Evolutionary conservation across 208 protist species (phyloP).

Genomic region (Tritrichomonas foetus): DNA sequence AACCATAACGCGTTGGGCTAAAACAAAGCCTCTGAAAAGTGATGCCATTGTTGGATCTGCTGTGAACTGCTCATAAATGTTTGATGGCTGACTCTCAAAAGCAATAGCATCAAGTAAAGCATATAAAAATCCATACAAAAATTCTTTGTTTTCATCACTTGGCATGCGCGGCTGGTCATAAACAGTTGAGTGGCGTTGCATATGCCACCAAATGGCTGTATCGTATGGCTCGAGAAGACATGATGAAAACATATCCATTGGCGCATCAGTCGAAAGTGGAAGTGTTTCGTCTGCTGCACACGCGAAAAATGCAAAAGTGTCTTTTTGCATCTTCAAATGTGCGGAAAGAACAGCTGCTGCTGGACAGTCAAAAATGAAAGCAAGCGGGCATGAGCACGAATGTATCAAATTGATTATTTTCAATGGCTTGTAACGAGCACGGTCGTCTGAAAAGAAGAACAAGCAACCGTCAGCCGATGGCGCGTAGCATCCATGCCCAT

Average conservation of each 20-base stretch:
- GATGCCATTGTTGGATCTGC: neutral
- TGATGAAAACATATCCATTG: neutral
- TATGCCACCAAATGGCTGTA: neutral
- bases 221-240: neutral
- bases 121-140: neutral
- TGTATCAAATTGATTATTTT: neutral
- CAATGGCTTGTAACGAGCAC: neutral
- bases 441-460: neutral
- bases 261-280: neutral
- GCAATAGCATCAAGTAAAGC: constrained; percentile 19
- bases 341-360: neutral
- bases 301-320: neutral
- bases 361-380: neutral
- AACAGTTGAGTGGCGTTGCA: neutral
- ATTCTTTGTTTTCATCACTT: no score
- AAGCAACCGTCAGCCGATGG: neutral
- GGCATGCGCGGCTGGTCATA: neutral
- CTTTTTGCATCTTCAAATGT: neutral
- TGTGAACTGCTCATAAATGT: neutral
- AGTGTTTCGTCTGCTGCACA: neutral
- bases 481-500: neutral
- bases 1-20: neutral
- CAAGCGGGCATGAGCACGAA: neutral
- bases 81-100: neutral
- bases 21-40: neutral